phyloP scores from a whole-genome alignment of 768 basidiomycete genomes.

The Leccinum fibrillosum region DNA sequence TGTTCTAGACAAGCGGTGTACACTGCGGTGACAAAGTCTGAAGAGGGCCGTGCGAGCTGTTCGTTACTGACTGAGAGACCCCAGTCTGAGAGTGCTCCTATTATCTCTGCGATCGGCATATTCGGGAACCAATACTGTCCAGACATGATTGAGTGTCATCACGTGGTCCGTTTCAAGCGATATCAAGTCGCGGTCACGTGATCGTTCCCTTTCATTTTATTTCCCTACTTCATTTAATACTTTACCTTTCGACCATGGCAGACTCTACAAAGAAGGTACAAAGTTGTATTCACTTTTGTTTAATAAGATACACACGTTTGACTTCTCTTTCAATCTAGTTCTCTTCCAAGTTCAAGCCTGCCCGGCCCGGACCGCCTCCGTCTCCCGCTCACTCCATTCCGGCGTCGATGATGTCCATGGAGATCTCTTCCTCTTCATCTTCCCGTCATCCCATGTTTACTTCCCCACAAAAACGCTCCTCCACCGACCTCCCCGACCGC shows the following conservation, averaged over 20 bases:
- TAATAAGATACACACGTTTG: no score
- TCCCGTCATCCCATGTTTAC: conserved; percentile 8
- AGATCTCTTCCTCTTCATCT: neutral
- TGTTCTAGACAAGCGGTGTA: conserved; percentile 72
- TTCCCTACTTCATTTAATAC: neutral
- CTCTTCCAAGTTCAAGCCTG: conserved; percentile 48
- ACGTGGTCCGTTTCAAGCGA: no score
- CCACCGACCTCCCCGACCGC: conserved; percentile 15
- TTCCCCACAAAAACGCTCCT: conserved; percentile 30
- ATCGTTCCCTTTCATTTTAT: neutral
- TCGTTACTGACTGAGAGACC: conserved; percentile 62
- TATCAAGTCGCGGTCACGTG: conserved; percentile 29
- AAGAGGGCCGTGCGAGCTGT: conserved; percentile 62
- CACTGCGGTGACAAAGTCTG: conserved; percentile 68
- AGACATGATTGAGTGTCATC: conserved; percentile 11
- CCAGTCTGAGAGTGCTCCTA: conserved; percentile 64
- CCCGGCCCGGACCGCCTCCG: conserved; percentile 13
- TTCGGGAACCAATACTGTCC: conserved; percentile 60
- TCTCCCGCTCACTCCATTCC: conserved; percentile 18
- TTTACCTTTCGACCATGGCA: neutral
- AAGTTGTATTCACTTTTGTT: neutral
- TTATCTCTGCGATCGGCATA: conserved; percentile 62
- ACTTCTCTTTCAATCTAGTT: neutral
- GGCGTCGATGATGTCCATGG: conserved; percentile 27
- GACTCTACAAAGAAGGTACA: neutral